Evolutionary conservation across 805 yeast species (phyloP).

Genomic region (Pichia ethanolica): DNA sequence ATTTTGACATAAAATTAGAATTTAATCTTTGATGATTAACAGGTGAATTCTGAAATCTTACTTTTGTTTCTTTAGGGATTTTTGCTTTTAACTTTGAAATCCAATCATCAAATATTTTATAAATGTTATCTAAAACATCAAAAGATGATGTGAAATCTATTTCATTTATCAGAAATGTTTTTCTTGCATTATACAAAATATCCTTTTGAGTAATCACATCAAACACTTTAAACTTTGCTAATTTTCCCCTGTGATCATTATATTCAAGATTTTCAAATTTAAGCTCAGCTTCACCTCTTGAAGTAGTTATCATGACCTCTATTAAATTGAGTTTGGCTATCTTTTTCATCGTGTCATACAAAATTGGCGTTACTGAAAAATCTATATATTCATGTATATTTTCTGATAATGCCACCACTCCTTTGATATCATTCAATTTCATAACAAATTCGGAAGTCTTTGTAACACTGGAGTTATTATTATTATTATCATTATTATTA

Average conservation of each 20-base stretch:
- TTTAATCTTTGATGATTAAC: conserved; percentile 19
- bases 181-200: conserved; percentile 1
- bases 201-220: conserved; percentile 18
- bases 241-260: not conserved
- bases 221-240: conserved; percentile 16
- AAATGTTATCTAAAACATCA: not conserved
- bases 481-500: too few relatives aligned
- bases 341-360: conserved; percentile 1
- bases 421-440: not conserved
- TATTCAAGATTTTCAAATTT: conserved; percentile 19
- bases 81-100: not conserved
- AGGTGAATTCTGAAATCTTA: not conserved
- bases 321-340: not conserved
- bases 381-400: not conserved
- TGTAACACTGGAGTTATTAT: too few relatives aligned
- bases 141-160: conserved; percentile 1
- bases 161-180: conserved; percentile 9
- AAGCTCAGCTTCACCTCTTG: not conserved
- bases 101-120: not conserved
- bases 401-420: not conserved
- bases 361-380: not conserved
- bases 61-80: not conserved
- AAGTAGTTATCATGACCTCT: not conserved
- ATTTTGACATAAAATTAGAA: conserved; percentile 19
- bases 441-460: not conserved